Evolutionary conservation across 306 rosid species (phyloP), one percentile per base, ranked within the genome.

Genomic region (Alnus rubra): DNA sequence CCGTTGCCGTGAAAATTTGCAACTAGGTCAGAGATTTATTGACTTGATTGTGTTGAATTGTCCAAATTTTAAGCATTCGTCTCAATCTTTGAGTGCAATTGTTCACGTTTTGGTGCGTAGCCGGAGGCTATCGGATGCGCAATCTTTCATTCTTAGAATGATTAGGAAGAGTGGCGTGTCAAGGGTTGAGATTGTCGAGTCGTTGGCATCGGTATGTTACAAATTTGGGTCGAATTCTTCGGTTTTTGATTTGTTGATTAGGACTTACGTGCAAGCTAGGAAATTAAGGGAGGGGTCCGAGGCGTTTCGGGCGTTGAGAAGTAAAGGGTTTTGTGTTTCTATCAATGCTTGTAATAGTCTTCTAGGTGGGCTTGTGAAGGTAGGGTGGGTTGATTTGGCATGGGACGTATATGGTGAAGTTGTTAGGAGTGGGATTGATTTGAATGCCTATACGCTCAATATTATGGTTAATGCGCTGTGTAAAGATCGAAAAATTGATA

Each of bases 381-480:
- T 84, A 54, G 97, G 98, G 1, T 92, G 98, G 97, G 84, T 86
- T 3, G 94, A 95, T 84, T 85, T 94, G 84, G 94, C 98, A 2
- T 92, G 94, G 97, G 75, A 60, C 5, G 84, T 91, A 23, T 92
- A 87, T 76, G 81, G 81, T 35, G 90, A 88, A 82, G 83, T 87
- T 75, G 79, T 91, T 31, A 69, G 49, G 51, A 82, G 92, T 42
- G 93, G 92, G 49, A 48, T 68, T 39, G 42, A 54, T 13, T 79
- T 92, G 78, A 95, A 95, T 85, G 94, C 79, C 15, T 95, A 82
- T 83, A 90, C 96, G 59, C 83, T 95, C 23, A 95, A 95, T 79
- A 95, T 92, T 33, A 92, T 95, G 98, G 92, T 92, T 53, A 92
- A 95, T 83, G 97, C 98, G 7, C 74, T 91, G 68, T 91, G 98